Percentiles rank a stretch among this genome's conserved stretches.
These are phyloP conservation scores for Cruciata laevipes DNA, from an alignment of 257 asterid species.

Conservation along the genomic window DNA sequence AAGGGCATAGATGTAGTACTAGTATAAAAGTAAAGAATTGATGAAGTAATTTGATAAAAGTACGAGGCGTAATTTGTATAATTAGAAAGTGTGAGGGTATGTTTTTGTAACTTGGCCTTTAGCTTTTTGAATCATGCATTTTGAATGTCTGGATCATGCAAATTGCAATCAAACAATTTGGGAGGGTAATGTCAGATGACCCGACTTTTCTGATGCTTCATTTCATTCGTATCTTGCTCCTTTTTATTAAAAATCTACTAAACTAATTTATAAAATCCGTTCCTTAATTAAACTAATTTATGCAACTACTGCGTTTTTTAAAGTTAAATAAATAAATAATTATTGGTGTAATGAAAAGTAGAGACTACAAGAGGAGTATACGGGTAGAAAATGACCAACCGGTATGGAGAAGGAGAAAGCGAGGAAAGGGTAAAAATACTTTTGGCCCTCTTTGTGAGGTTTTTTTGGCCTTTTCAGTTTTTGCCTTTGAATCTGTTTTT, in stretches of 20 bases:
- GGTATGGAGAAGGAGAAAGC: no score
- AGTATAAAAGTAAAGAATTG: no score
- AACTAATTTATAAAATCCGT: neutral
- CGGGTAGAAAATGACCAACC: neutral
- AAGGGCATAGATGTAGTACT: no score
- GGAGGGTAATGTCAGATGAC: neutral
- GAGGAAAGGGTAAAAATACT: no score
- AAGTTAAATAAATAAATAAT: no score
- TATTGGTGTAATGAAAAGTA: neutral
- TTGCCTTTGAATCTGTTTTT: no score
- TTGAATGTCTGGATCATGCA: constrained; percentile 1
- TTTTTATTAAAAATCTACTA: no score
- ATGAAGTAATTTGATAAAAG: neutral
- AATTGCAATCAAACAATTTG: neutral
- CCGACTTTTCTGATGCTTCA: neutral
- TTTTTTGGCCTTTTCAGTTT: no score
- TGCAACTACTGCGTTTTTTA: no score
- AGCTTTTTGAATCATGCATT: neutral
- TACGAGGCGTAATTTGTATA: neutral
- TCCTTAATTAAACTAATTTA: no score
- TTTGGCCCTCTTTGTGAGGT: no score
- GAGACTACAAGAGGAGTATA: neutral
- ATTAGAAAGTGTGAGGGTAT: neutral
- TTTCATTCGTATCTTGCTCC: neutral
- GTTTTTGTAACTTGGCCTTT: neutral